Percentiles rank a stretch among this genome's conserved stretches.
phyloP scores from a whole-genome alignment of 768 basidiomycete species.

The Termitomyces sp. region DNA sequence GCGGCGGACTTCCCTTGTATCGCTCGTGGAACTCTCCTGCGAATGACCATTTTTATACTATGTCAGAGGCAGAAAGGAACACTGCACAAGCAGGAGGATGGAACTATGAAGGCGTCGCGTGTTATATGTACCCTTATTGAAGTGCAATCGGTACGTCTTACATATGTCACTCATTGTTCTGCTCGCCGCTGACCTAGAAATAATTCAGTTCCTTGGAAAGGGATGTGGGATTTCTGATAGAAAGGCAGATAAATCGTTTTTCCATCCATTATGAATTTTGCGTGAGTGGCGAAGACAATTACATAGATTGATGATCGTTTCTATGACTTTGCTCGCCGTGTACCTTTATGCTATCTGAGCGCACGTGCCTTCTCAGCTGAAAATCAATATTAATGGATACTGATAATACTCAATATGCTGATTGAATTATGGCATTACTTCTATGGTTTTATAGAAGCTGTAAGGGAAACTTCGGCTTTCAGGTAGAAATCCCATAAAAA shows the following conservation, averaged over 20 bases:
- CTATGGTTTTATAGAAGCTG: too few species aligned
- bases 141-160: neutral
- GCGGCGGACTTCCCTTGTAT: conserved; percentile 15
- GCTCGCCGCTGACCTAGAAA: neutral
- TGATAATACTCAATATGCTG: neutral
- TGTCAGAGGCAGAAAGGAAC: conserved; percentile 12
- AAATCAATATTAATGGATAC: neutral
- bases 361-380: neutral
- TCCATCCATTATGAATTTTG: neutral
- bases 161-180: too few species aligned
- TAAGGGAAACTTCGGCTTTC: too few species aligned
- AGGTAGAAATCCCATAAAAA: too few species aligned
- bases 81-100: conserved; percentile 8
- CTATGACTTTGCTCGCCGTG: neutral
- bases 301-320: neutral
- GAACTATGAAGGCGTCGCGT: conserved; percentile 12
- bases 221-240: neutral
- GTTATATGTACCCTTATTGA: conserved; percentile 14
- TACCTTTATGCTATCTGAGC: neutral
- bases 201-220: neutral
- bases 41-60: conserved; percentile 22
- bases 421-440: too few species aligned
- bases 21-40: conserved; percentile 12
- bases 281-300: neutral
- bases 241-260: neutral